Evolutionary conservation across 2,329 filamentous ascomycete genomes (phyloP).

Genomic region (Hawksworthiomyces lignivorus): DNA sequence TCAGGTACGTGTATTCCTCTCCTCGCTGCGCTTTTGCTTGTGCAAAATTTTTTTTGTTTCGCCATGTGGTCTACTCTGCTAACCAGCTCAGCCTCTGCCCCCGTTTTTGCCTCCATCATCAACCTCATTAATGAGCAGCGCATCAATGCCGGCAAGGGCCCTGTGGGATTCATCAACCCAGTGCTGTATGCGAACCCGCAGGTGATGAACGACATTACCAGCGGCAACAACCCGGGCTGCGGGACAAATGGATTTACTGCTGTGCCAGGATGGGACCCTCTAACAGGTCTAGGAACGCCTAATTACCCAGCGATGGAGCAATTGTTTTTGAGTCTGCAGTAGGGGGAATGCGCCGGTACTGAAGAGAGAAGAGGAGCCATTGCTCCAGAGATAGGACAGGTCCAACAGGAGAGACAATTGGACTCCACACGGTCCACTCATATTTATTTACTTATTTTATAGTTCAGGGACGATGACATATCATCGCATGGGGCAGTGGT

Average conservation of each 20-base stretch:
- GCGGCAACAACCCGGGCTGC: slow-evolving; percentile 24
- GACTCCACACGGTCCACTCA: too few species aligned
- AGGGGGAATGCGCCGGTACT: too few species aligned
- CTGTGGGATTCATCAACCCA: slow-evolving; percentile 29
- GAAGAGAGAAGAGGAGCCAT: too few species aligned
- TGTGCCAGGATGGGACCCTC: slow-evolving; percentile 19
- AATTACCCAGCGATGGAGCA: slow-evolving; percentile 24
- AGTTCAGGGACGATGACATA: too few species aligned
- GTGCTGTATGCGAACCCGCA: slow-evolving; percentile 21
- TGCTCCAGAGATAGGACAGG: too few species aligned
- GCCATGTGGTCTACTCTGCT: neutral
- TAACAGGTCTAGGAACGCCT: slow-evolving; percentile 20
- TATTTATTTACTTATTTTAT: too few species aligned
- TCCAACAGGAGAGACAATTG: too few species aligned
- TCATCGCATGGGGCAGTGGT: too few species aligned
- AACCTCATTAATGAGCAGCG: slow-evolving; percentile 56
- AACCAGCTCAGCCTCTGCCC: slow-evolving; percentile 32
- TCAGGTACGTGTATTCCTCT: slow-evolving; percentile 21
- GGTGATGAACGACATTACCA: slow-evolving; percentile 22
- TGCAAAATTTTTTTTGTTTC: too few species aligned
- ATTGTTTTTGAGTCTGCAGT: slow-evolving; percentile 19
- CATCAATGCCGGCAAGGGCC: slow-evolving; percentile 37
- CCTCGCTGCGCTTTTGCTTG: too few species aligned
- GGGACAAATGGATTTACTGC: slow-evolving; percentile 23
- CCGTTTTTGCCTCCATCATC: slow-evolving; percentile 50